These are phyloP conservation scores for Cryptosporidium sp. DNA, from an alignment of 169 alveolate species.

Conservation along the genomic window DNA sequence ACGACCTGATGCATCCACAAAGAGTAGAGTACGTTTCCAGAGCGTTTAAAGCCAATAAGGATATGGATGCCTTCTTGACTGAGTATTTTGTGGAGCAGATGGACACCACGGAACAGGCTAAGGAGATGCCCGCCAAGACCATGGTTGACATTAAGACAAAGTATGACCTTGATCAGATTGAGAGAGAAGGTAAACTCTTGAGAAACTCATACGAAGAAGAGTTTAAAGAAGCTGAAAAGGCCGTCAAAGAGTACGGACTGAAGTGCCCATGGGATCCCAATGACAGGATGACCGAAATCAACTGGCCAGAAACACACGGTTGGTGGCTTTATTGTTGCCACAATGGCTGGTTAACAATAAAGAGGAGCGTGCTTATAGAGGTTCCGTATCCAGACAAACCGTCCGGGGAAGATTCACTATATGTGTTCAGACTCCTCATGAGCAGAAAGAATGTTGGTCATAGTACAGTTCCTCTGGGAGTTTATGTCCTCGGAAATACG, in stretches of 20 bases:
- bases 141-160: constrained; percentile 6
- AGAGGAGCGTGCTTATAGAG: constrained; percentile 26
- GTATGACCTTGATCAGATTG: constrained; percentile 45
- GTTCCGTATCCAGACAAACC: constrained; percentile 60
- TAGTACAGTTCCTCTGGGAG: constrained; percentile 55
- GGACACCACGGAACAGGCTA: constrained; percentile 49
- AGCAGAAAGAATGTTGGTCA: constrained; percentile 67
- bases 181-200: constrained; percentile 12
- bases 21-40: constrained; percentile 64
- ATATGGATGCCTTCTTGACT: constrained; percentile 64
- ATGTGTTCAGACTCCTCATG: constrained; percentile 63
- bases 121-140: constrained; percentile 55
- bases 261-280: constrained; percentile 71
- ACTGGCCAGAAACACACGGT: constrained; percentile 73
- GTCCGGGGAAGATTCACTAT: constrained; percentile 55
- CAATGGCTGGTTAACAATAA: constrained; percentile 65
- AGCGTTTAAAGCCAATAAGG: constrained; percentile 41
- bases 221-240: constrained; percentile 39
- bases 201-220: constrained; percentile 34
- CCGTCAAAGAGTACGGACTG: constrained; percentile 32
- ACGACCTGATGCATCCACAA: constrained; percentile 70
- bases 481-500: constrained; percentile 68
- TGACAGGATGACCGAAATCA: constrained; percentile 31
- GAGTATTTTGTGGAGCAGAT: constrained; percentile 51
- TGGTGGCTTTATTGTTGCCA: constrained; percentile 76